These are phyloP conservation scores for Typha latifolia DNA, from an alignment of 176 grass and related monocot species.

Conservation along the genomic window DNA sequence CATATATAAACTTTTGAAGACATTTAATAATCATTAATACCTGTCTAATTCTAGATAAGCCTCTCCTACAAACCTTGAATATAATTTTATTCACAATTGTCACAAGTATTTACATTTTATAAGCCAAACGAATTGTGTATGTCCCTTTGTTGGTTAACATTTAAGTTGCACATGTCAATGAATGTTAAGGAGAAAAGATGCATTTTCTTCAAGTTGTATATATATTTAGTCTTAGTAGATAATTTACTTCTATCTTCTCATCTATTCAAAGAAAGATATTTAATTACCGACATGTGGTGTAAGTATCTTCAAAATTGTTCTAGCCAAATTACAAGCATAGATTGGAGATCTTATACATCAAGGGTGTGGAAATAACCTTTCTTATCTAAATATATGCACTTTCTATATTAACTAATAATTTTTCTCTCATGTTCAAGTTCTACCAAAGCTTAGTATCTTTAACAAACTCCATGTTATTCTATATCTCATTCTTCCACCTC, in stretches of 20 bases:
- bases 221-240: constrained; percentile 63
- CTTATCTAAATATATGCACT: not conserved
- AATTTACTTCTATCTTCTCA: constrained; percentile 42
- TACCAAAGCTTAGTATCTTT: constrained; percentile 70
- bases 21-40: too few relatives aligned
- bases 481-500: too few relatives aligned
- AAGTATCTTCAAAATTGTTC: constrained; percentile 63
- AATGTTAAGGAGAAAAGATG: constrained; percentile 69
- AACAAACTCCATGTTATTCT: constrained; percentile 15
- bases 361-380: constrained; percentile 31
- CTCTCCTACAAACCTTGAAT: too few relatives aligned
- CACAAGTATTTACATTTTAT: not conserved
- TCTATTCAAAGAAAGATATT: constrained; percentile 7
- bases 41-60: too few relatives aligned
- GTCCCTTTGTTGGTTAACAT: constrained; percentile 36
- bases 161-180: constrained; percentile 41
- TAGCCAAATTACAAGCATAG: constrained; percentile 50
- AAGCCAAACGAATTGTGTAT: not conserved
- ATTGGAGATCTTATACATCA: constrained; percentile 70
- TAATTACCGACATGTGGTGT: constrained; percentile 39
- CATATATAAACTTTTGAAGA: too few relatives aligned
- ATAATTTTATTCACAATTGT: too few relatives aligned
- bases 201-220: constrained; percentile 50
- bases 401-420: not conserved
- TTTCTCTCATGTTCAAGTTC: constrained; percentile 28